Conservation (phyloP, 2,329 filamentous ascomycete species). For the Epicoccum sorghinum region DNA sequence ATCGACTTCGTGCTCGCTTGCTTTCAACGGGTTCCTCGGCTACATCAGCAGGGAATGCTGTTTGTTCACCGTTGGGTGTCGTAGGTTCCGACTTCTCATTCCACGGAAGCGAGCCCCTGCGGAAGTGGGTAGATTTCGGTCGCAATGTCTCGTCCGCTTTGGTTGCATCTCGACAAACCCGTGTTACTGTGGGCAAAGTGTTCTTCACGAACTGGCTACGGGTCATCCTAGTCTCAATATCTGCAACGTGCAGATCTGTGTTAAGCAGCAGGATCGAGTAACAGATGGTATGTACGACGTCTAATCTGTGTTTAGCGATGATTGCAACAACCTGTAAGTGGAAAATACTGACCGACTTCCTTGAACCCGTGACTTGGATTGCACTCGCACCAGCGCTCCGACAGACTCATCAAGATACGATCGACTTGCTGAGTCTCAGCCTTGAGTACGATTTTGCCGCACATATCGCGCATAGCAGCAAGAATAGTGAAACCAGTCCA, state of each 20-base stretch:
- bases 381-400: constrained; percentile 89
- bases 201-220: constrained; percentile 94
- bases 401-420: constrained; percentile 87
- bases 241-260: constrained; percentile 91
- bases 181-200: constrained; percentile 85
- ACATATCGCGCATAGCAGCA: constrained; percentile 77
- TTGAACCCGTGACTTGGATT: constrained; percentile 95
- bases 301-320: constrained; percentile 55
- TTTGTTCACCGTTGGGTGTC: constrained; percentile 38
- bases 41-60: constrained; percentile 34
- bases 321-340: not conserved
- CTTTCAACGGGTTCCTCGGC: constrained; percentile 45
- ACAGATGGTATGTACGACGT: constrained; percentile 95
- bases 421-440: constrained; percentile 98
- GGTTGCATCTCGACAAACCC: constrained; percentile 74
- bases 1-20: constrained; percentile 47
- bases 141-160: constrained; percentile 44
- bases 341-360: constrained; percentile 68
- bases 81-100: constrained; percentile 44
- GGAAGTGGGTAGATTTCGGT: constrained; percentile 42
- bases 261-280: constrained; percentile 96
- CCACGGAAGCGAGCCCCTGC: constrained; percentile 45
- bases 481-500: constrained; percentile 83
- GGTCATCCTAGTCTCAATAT: constrained; percentile 97
- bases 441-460: constrained; percentile 78